A percentile compares a stretch with the other conserved stretches of the same genome.
These are phyloP conservation scores for Uncinocarpus reesii DNA, from an alignment of 2,329 filamentous ascomycete species.

Conservation along the genomic window DNA sequence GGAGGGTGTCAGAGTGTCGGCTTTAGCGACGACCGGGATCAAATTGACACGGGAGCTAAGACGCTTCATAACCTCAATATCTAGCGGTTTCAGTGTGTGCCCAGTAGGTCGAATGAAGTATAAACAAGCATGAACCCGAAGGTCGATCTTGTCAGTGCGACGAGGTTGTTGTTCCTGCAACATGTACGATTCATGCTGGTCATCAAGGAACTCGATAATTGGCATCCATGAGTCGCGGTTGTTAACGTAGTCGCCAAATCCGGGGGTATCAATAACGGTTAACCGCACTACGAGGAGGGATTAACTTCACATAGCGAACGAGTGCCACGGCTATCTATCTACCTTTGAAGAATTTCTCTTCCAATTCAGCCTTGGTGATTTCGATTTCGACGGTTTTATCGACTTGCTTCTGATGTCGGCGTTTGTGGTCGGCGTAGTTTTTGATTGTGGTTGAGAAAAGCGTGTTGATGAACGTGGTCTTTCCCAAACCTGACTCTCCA, in stretches of 20 bases:
- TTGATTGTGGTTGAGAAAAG: conserved; percentile 99
- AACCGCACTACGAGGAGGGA: conserved; percentile 66
- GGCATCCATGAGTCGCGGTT: conserved; percentile 99
- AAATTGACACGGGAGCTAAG: conserved; percentile 96
- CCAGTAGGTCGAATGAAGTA: conserved; percentile 99
- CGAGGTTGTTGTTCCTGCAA: conserved; percentile 98
- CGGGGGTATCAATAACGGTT: conserved; percentile 97
- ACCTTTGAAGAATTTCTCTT: conserved; percentile 99
- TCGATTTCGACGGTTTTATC: conserved; percentile 99
- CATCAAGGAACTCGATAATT: conserved; percentile 98
- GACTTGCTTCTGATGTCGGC: conserved; percentile 96
- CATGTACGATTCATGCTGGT: conserved; percentile 99
- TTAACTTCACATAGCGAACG: conserved; percentile 14
- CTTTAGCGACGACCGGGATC: conserved; percentile 97
- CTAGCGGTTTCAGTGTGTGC: conserved; percentile 94
- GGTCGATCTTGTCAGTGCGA: conserved; percentile 96
- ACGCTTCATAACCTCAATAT: conserved; percentile 99
- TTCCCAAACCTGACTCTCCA: conserved; percentile 95
- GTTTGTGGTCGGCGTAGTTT: conserved; percentile 99
- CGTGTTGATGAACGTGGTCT: conserved; percentile 99
- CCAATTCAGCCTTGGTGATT: conserved; percentile 98
- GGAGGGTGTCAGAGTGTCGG: conserved; percentile 86
- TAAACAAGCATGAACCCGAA: conserved; percentile 93
- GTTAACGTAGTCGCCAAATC: conserved; percentile 99
- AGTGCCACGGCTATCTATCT: conserved; percentile 19